A percentile compares a stretch with the other conserved stretches of the same genome.
Conservation (phyloP, 108 stramenopile species). For the Conticribra weissflogii region DNA sequence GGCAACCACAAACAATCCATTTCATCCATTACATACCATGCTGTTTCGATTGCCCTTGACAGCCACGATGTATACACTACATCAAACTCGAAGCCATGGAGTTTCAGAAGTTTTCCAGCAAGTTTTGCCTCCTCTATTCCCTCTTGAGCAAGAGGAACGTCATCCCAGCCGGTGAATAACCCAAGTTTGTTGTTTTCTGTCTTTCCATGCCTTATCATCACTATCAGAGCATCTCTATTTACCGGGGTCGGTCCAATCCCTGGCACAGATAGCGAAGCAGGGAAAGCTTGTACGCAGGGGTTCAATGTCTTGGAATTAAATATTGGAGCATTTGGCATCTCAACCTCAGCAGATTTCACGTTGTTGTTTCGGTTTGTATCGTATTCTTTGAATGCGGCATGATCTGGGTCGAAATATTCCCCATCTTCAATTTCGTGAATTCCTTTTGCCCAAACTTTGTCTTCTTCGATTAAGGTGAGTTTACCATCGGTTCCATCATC, state of each 20-base stretch:
- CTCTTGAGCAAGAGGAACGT: conserved; percentile 85
- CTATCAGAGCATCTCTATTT: conserved; percentile 68
- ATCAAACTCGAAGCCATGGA: conserved; percentile 94
- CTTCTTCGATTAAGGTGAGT: conserved; percentile 51
- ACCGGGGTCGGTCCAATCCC: conserved; percentile 42
- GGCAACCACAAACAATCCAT: conserved; percentile 94
- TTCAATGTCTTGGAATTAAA: conserved; percentile 23
- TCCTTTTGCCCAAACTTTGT: conserved; percentile 60
- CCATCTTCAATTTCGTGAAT: conserved; percentile 53
- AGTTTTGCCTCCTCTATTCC: conserved; percentile 87
- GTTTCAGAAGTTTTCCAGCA: conserved; percentile 80
- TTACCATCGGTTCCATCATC: conserved; percentile 86
- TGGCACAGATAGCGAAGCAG: conserved; percentile 40
- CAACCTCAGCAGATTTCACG: neutral
- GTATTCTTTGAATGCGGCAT: conserved; percentile 42
- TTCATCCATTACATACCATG: conserved; percentile 85
- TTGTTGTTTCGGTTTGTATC: conserved; percentile 13
- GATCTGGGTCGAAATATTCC: conserved; percentile 67
- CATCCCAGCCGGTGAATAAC: conserved; percentile 94
- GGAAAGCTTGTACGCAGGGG: conserved; percentile 62
- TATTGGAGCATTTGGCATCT: conserved; percentile 15
- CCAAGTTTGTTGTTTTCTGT: conserved; percentile 94
- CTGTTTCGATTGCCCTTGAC: conserved; percentile 89
- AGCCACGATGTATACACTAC: conserved; percentile 97
- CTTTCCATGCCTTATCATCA: conserved; percentile 94